Evolutionary conservation across 805 yeast genomes (phyloP).

Genomic region (Hanseniaspora clermontiae): DNA sequence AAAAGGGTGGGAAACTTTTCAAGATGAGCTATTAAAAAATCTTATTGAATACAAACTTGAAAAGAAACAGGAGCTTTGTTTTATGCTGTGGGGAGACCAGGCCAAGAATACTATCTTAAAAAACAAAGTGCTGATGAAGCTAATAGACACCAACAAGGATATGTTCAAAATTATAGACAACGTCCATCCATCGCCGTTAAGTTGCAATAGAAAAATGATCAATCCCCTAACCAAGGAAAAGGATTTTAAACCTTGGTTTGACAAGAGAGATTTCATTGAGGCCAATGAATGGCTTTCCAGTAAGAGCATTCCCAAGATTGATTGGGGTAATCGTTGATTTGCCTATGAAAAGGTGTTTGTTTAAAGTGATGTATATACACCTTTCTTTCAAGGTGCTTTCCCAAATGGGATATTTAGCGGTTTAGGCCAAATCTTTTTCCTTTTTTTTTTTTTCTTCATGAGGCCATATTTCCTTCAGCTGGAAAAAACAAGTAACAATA

Average conservation of each 20-base stretch:
- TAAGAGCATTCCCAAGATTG: constrained; percentile 35
- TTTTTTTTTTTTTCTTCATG: too few species aligned
- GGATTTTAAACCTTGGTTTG: constrained; percentile 45
- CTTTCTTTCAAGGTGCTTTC: neutral
- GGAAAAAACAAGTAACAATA: too few species aligned
- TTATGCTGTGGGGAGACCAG: constrained; percentile 74
- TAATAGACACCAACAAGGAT: constrained; percentile 14
- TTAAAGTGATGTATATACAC: neutral
- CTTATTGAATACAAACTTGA: constrained; percentile 38
- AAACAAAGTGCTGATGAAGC: neutral
- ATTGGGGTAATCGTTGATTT: constrained; percentile 43
- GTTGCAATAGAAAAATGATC: constrained; percentile 53
- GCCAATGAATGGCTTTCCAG: constrained; percentile 64
- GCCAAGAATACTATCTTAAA: constrained; percentile 45
- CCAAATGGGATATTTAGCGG: neutral
- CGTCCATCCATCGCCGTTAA: constrained; percentile 91
- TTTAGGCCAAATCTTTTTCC: too few species aligned
- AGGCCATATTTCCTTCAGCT: too few species aligned
- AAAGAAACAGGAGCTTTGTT: constrained; percentile 39
- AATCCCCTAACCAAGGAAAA: constrained; percentile 5
- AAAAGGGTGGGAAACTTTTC: constrained; percentile 86
- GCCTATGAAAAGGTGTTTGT: neutral
- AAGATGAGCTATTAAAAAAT: constrained; percentile 51
- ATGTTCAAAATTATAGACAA: constrained; percentile 46
- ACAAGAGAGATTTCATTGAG: constrained; percentile 55